Base-by-base conservation (phyloP, 2,329 filamentous ascomycete genomes). In the Colletotrichum echinochloae region DNA sequence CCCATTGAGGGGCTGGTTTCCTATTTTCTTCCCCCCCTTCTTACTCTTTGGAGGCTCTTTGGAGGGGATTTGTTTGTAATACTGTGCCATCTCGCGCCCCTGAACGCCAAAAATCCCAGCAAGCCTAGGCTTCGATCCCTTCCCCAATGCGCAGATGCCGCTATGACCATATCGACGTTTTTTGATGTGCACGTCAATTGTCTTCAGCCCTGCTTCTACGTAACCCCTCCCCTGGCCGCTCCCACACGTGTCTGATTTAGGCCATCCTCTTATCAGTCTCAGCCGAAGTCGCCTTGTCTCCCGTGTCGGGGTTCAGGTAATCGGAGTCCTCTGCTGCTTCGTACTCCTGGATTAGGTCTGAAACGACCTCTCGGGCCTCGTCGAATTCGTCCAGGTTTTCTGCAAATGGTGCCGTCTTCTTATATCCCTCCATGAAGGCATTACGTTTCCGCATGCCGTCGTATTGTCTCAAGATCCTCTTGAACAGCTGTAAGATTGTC, bases 381-480 rank as follows among this genome's bases (percentile, higher is more conserved):
- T 99, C 97, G 76, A 99, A 99, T 81, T 99, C 95, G 75, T 93
- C 89, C 51, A 99, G 84, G 52, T 95, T 96, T 74, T 98, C 95
- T 0, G 94, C 87, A 81, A 99, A 99, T 1, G 95, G 94, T 0
- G 94, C 92, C 70, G 97, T 97, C 81, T 96, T 96, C 84, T 97
- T 98, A 83, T 99, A 99, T 56, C 90, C 91, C 76, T 99, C 96
- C 77, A 99, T 88, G 81, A 98, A 99, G 60, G 96, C 96, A 80
- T 98, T 98, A 61, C 95, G 92, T 83, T 98, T 98, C 69, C 96
- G 89, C 86, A 99, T 92, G 33, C 93, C 91, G 76, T 97, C 95
- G 82, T 98, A 99, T 79, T 97, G 95, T 73, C 90, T 89, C 18
- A 98, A 89, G 73, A 98, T 97, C 54, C 95, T 90, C 81, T 97